Base-by-base conservation (phyloP, 2,329 filamentous ascomycete genomes). In the Curvularia sp. region DNA sequence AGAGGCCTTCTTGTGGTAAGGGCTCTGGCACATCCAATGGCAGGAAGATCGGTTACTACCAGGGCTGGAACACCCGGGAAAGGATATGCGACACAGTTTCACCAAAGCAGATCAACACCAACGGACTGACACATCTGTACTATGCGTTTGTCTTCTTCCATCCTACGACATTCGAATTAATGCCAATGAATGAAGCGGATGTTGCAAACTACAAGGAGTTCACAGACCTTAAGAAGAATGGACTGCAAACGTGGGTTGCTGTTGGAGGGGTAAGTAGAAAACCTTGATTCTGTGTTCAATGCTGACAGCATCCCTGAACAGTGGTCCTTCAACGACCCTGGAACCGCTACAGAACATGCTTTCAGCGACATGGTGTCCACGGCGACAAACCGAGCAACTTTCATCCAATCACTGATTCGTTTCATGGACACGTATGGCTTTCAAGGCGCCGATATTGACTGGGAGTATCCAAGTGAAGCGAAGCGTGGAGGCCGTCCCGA, bases 361-460 rank as follows among this genome's bases (percentile, higher is more conserved):
- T 77, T 12, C 15, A 55, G 53, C n/a, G 66, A 78, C 43, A 72
- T 81, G 58, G 71, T 64, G 2, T 58, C 43, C 1, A 69, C 60
- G n/a, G n/a, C n/a, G n/a, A n/a, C 3, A 42, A 42, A 25, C 49
- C 8, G 30, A 39, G 13, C 30, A 55, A 21, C 23, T 15, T 43
- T 43, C 18, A 34, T 47, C 25, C 19, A 51, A 19, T 49, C 46
- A 9, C 46, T 77, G 0, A 57, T 56, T 0, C 79, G 79, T 54
- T 76, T 83, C 71, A 52, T 80, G 64, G 59, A 65, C 1, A 73
- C 67, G 3, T 80, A 81, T 53, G 75, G 72, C 12, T 81, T 83
- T 49, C 77, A 83, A 28, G 68, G 67, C 5, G 71, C 79, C 1
- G 80, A 83, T 53, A 55, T 83, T 19, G 80, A 83, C 59, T 83